phyloP scores from a whole-genome alignment of 106 monocot genomes.

The Cymbidium sinense region DNA sequence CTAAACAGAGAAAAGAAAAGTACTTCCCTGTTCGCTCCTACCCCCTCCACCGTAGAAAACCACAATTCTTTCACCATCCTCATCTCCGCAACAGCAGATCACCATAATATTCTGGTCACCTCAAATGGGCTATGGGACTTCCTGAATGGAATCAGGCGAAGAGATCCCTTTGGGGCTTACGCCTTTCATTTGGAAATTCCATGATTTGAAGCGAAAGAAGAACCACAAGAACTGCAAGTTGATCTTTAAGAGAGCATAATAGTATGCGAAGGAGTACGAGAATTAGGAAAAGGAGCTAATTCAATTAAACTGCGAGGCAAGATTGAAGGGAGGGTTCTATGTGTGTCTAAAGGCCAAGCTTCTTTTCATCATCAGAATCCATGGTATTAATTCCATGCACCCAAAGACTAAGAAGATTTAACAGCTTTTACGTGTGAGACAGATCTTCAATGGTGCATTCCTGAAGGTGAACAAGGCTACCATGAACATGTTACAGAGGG shows the following conservation, averaged over 20 bases:
- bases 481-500: slow-evolving; percentile 21
- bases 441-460: slow-evolving; percentile 24
- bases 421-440: too few species aligned
- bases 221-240: slow-evolving; percentile 41
- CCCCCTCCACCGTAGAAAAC: too few species aligned
- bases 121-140: too few species aligned
- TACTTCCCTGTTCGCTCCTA: too few species aligned
- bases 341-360: slow-evolving; percentile 59
- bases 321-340: slow-evolving; percentile 64
- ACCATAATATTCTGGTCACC: too few species aligned
- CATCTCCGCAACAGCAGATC: too few species aligned
- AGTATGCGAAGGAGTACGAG: slow-evolving; percentile 58
- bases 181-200: too few species aligned
- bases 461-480: slow-evolving; percentile 26
- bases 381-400: slow-evolving; percentile 24
- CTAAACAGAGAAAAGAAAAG: too few species aligned
- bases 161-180: too few species aligned
- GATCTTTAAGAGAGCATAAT: slow-evolving; percentile 38
- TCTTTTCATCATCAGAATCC: slow-evolving; percentile 52
- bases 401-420: too few species aligned
- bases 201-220: slow-evolving; percentile 44
- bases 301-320: slow-evolving; percentile 58
- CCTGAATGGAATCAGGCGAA: too few species aligned
- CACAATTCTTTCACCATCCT: too few species aligned
- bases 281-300: slow-evolving; percentile 54